A percentile compares a stretch with the other conserved stretches of the same genome.
These are phyloP conservation scores for Aspergillus cavernicola DNA, from an alignment of 495 filamentous ascomycete genomes.

Conservation along the genomic window DNA sequence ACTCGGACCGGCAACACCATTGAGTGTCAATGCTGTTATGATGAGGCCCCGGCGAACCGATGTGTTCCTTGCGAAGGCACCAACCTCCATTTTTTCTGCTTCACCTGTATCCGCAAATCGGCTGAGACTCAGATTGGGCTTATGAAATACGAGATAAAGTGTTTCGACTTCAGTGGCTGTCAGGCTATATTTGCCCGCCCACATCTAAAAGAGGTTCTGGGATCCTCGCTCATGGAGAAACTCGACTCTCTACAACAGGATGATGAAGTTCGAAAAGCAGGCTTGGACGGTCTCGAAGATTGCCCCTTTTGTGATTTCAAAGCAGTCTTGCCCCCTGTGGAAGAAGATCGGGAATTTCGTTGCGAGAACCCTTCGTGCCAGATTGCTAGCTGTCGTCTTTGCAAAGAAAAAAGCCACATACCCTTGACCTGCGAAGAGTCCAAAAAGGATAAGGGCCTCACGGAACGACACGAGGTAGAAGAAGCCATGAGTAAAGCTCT, in stretches of 20 bases:
- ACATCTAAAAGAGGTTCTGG: constrained; percentile 54
- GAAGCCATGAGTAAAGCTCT: constrained; percentile 81
- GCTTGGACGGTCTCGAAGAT: constrained; percentile 59
- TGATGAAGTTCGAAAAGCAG: constrained; percentile 59
- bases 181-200: constrained; percentile 43
- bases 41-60: constrained; percentile 59
- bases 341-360: constrained; percentile 70
- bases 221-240: constrained; percentile 49
- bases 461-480: constrained; percentile 64
- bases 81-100: constrained; percentile 65
- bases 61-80: constrained; percentile 63
- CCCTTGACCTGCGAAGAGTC: constrained; percentile 70
- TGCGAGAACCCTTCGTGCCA: constrained; percentile 66
- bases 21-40: constrained; percentile 71
- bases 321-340: constrained; percentile 62
- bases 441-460: constrained; percentile 54
- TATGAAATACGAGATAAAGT: constrained; percentile 55
- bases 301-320: constrained; percentile 86
- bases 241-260: constrained; percentile 69
- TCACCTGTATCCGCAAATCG: constrained; percentile 56
- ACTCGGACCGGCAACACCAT: constrained; percentile 34
- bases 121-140: constrained; percentile 66
- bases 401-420: constrained; percentile 67
- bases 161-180: constrained; percentile 52
- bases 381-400: constrained; percentile 68